Evolutionary conservation across 495 filamentous ascomycete genomes (phyloP), one percentile per base, ranked within the genome.

Genomic region (Penicillium parvum): DNA sequence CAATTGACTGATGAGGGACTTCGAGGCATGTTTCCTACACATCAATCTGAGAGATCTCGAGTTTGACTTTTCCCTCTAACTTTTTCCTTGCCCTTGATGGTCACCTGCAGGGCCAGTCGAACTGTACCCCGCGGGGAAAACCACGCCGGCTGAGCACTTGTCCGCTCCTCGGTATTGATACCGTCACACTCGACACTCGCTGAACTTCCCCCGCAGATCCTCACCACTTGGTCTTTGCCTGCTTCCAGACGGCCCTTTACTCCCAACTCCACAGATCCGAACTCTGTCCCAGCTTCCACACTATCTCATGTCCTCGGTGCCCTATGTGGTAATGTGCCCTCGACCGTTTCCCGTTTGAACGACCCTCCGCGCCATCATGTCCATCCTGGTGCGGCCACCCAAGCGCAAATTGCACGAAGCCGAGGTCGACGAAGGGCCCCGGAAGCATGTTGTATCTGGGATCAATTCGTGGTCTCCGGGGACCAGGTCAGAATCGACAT

Each of bases 321-420:
- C 1, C 5, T 26, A 16, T 40, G 33, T 49, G 43, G 43, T 27
- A 37, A 51, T 55, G 47, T 45, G 50, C 38, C 16, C 22, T 49
- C 49, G 39, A 37, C 42, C 37, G 20, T 21, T 20, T 33, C 43
- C 26, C 4, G 16, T 29, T n/a, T 39, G 29, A 50, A 28, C 22
- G 18, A 32, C n/a, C 32, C 35, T 26, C 21, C 41, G 32, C 53
- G 49, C 37, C 30, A 71, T 67, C 26, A 71, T 71, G 67, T 69
- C 67, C 26, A 54, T 66, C 28, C 50, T 69, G 25, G 63, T 60
- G 32, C 58, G 61, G 23, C 66, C 66, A 16, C 50, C 49, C 10
- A 71, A 71, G 45, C 63, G 67, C 52, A 65, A 66, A 45, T 37
- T 67, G 11, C 40, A 55, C 29, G 58, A 67, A 28, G 37, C 54